Evolutionary conservation across 108 stramenopile species (phyloP), one percentile per base, ranked within the genome.

Genomic region (Skeletonema tropicum): DNA sequence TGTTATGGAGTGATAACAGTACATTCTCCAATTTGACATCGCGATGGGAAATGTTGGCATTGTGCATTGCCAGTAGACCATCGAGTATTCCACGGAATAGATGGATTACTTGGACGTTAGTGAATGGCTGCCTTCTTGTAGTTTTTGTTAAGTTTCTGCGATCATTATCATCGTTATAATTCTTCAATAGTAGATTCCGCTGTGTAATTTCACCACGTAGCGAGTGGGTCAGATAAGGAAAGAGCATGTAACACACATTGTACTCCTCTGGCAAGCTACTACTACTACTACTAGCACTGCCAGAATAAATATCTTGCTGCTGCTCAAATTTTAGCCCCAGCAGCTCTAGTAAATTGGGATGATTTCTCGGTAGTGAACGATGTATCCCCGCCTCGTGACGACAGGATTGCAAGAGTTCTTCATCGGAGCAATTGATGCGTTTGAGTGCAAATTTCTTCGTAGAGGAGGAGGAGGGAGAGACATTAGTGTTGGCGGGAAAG

Each of bases 1-100:
- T 29, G 26, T 29, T 29, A 2, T 29, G 31, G 9, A 25, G 11
- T 3, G 21, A 52, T 65, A 91, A 77, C 39, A 94, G 58, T 8
- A 92, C 46, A 68, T 95, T 95, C 58, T 95, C 94, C 29, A 90
- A 55, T 73, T 95, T 95, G 66, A 95, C 84, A 71, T 95, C 94
- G 5, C 94, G 82, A 80, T 95, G 94, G 5, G 94, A 75, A 25
- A 84, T 82, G 26, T 81, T 73, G 30, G 82, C 73, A n/a, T 64
- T 31, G 62, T 94, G 94, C 89, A 94, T 85, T 4, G 82, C 76
- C 13, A 64, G 52, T 17, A 91, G 80, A 2, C 70, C 91, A 21
- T 85, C 68, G 29, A 85, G 31, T 15, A 94, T 60, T 12, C 83
- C 82, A 6, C 75, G 64, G 63, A 94, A 91, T 9, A 92, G 48